Conservation (phyloP, 805 yeast species). For the Candida stauntonica region DNA sequence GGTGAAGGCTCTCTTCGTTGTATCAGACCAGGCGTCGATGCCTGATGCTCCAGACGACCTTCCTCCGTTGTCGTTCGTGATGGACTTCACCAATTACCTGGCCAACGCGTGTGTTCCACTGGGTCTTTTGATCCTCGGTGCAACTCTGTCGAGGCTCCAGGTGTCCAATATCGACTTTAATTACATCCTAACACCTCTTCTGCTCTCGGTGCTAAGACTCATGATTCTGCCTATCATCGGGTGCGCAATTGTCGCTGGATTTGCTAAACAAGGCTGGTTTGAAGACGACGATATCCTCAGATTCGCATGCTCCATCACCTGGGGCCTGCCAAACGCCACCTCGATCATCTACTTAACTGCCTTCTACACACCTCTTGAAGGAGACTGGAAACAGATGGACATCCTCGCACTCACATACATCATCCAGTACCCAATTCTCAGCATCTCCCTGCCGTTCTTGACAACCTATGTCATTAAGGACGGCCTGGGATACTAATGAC, state of each 20-base stretch:
- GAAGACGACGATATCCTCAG: constrained; percentile 49
- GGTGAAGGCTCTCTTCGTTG: constrained; percentile 68
- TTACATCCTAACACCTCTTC: constrained; percentile 45
- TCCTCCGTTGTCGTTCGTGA: constrained; percentile 82
- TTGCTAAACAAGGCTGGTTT: constrained; percentile 66
- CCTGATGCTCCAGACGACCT: constrained; percentile 78
- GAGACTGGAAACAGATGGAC: constrained; percentile 13
- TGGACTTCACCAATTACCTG: constrained; percentile 75
- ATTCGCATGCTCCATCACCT: constrained; percentile 70
- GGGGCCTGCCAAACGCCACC: constrained; percentile 88
- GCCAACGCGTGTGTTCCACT: constrained; percentile 90
- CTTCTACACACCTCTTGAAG: constrained; percentile 59
- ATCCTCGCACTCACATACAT: constrained; percentile 22
- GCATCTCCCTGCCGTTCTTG: constrained; percentile 25
- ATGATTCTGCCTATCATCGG: constrained; percentile 82
- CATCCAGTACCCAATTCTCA: constrained; percentile 22
- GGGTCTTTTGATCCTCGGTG: constrained; percentile 82
- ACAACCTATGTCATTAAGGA: constrained; percentile 14
- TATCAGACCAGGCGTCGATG: constrained; percentile 38
- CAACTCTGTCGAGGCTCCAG: constrained; percentile 75
- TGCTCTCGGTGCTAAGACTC: constrained; percentile 54
- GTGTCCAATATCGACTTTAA: constrained; percentile 41
- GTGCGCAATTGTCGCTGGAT: constrained; percentile 54
- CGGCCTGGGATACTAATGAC: constrained; percentile 5
- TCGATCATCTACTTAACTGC: constrained; percentile 85